phyloP scores from a whole-genome alignment of 2,329 filamentous ascomycete genomes.

The Aspergillus sp. region DNA sequence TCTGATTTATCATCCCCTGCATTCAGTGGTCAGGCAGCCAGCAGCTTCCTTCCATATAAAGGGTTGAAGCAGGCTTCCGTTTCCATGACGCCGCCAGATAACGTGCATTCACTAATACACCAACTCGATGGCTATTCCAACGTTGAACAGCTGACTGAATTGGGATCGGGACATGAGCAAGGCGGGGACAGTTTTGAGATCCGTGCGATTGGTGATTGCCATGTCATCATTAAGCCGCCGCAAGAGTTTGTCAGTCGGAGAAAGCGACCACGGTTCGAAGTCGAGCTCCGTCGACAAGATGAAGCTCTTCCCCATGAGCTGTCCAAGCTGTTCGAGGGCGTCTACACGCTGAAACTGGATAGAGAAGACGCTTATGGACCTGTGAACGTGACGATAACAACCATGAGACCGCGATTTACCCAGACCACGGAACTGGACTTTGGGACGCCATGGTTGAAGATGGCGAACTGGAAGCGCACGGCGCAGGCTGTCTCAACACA shows the following conservation, averaged over 20 bases:
- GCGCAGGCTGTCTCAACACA: conserved; percentile 27
- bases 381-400: conserved; percentile 41
- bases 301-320: conserved; percentile 35
- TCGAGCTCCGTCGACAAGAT: conserved; percentile 39
- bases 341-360: conserved; percentile 44
- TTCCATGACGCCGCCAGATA: conserved; percentile 12
- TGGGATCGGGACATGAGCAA: conserved; percentile 18
- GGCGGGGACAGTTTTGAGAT: conserved; percentile 40
- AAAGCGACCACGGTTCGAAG: conserved; percentile 40
- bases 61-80: conserved; percentile 15
- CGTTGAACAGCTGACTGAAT: conserved; percentile 16
- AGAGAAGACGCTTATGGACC: conserved; percentile 40
- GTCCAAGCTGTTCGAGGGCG: conserved; percentile 44
- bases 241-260: conserved; percentile 32
- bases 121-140: conserved; percentile 12
- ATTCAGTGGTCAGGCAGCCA: conserved; percentile 10
- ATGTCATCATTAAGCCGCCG: conserved; percentile 45
- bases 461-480: conserved; percentile 37
- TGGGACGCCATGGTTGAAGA: conserved; percentile 39
- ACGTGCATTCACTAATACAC: conserved; percentile 10
- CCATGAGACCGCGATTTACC: conserved; percentile 25
- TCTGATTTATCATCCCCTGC: conserved; percentile 11
- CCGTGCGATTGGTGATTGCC: conserved; percentile 45
- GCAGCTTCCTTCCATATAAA: conserved; percentile 13
- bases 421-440: conserved; percentile 34